Evolutionary conservation across 2,329 filamentous ascomycete species (phyloP).

Genomic region (Gnomoniopsis sp.): DNA sequence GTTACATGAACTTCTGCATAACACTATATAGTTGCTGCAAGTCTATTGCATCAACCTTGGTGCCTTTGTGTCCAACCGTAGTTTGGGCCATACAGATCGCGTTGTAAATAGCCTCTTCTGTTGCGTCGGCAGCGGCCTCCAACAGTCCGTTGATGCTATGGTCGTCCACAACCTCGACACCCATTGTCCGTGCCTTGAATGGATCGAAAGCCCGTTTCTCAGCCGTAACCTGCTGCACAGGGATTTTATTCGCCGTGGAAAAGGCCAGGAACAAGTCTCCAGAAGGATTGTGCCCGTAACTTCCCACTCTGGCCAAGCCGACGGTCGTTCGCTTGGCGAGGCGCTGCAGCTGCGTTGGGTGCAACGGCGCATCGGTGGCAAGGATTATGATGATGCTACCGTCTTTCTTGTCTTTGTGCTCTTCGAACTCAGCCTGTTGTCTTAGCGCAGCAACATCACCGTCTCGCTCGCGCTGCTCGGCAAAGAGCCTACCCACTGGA

Average conservation of each 20-base stretch:
- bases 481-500: slow-evolving; percentile 57
- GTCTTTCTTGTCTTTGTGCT: slow-evolving; percentile 50
- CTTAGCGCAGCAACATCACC: slow-evolving; percentile 22
- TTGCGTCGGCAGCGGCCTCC: slow-evolving; percentile 58
- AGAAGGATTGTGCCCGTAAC: slow-evolving; percentile 58
- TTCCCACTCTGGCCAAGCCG: slow-evolving; percentile 58
- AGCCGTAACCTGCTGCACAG: slow-evolving; percentile 37
- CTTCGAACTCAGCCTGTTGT: slow-evolving; percentile 25
- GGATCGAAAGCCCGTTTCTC: slow-evolving; percentile 34
- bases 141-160: slow-evolving; percentile 59
- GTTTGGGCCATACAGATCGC: slow-evolving; percentile 58
- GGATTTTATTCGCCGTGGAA: slow-evolving; percentile 55
- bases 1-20: slow-evolving; percentile 35
- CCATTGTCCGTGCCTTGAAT: slow-evolving; percentile 33
- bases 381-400: slow-evolving; percentile 60
- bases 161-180: slow-evolving; percentile 51
- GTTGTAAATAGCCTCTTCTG: slow-evolving; percentile 66
- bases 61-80: slow-evolving; percentile 50
- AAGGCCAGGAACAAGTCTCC: slow-evolving; percentile 68
- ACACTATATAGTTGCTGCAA: slow-evolving; percentile 43
- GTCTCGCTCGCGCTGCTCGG: slow-evolving; percentile 35
- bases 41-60: slow-evolving; percentile 47
- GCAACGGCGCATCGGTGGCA: slow-evolving; percentile 42
- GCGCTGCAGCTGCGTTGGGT: slow-evolving; percentile 33
- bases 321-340: slow-evolving; percentile 44